Conservation (phyloP, 2,329 filamentous ascomycete genomes). For the Amauroascus niger region DNA sequence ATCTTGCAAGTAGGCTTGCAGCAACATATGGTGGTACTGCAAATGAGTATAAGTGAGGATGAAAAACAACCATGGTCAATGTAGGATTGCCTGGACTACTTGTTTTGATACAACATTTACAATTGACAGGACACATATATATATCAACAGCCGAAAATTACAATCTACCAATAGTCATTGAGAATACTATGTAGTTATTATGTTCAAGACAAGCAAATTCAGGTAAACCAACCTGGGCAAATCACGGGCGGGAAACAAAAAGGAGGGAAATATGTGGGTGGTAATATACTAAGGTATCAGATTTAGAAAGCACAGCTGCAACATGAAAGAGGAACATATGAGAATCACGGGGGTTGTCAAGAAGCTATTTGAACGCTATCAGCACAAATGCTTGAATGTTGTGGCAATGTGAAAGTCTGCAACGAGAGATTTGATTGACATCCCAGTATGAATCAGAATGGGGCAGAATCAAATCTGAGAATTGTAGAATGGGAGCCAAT, state of each 20-base stretch:
- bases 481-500: neutral
- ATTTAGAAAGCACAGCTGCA: constrained; percentile 17
- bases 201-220: neutral
- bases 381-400: neutral
- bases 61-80: neutral
- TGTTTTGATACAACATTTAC: neutral
- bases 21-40: constrained; percentile 45
- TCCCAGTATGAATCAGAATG: neutral
- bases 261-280: neutral
- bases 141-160: neutral
- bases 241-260: neutral
- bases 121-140: no score
- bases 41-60: constrained; percentile 4
- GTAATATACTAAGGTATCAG: constrained; percentile 10
- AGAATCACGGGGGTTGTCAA: constrained; percentile 11
- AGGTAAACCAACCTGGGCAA: neutral
- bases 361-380: constrained; percentile 10
- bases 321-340: constrained; percentile 18
- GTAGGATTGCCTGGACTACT: neutral
- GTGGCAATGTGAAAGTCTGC: neutral
- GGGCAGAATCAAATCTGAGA: neutral
- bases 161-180: constrained; percentile 2
- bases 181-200: constrained; percentile 1
- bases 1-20: constrained; percentile 48
- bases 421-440: neutral